These are phyloP conservation scores for Aspergillus piperis DNA, from an alignment of 2,329 filamentous ascomycete genomes.

Conservation along the genomic window DNA sequence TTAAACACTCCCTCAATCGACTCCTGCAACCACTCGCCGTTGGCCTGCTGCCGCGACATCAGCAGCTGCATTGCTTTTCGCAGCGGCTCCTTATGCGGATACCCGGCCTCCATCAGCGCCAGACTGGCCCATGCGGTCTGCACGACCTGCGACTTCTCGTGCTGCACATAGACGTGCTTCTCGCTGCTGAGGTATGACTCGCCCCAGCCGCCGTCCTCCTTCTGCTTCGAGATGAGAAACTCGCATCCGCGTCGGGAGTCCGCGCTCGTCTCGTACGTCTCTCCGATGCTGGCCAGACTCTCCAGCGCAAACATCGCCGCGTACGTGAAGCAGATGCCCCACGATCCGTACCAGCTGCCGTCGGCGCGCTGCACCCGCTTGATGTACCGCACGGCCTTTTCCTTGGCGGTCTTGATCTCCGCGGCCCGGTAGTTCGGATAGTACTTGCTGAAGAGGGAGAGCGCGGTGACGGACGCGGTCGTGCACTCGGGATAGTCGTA, in stretches of 20 bases:
- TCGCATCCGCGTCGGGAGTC: conserved; percentile 74
- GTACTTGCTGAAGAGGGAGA: conserved; percentile 77
- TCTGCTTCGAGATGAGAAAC: conserved; percentile 82
- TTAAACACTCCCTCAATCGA: conserved; percentile 98
- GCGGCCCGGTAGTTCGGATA: conserved; percentile 76
- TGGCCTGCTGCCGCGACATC: conserved; percentile 79
- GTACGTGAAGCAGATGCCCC: conserved; percentile 98
- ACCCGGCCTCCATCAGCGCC: conserved; percentile 78
- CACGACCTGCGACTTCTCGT: conserved; percentile 82
- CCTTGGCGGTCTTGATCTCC: conserved; percentile 74
- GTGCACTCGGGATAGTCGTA: conserved; percentile 99
- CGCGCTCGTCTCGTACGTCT: conserved; percentile 74
- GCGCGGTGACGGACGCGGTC: conserved; percentile 85
- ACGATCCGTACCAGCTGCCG: conserved; percentile 96
- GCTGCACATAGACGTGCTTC: conserved; percentile 71
- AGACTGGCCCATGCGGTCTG: conserved; percentile 92
- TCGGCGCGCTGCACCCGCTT: conserved; percentile 74
- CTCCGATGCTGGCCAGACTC: conserved; percentile 76
- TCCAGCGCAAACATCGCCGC: conserved; percentile 95
- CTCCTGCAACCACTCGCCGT: conserved; percentile 94
- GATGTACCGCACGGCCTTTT: conserved; percentile 77
- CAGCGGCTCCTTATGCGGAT: conserved; percentile 72
- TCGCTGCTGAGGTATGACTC: conserved; percentile 90
- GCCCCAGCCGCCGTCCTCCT: conserved; percentile 91
- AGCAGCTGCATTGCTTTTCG: conserved; percentile 75